These are phyloP conservation scores for Crithidia mellificae DNA, from an alignment of 208 protist species.

Conservation along the genomic window DNA sequence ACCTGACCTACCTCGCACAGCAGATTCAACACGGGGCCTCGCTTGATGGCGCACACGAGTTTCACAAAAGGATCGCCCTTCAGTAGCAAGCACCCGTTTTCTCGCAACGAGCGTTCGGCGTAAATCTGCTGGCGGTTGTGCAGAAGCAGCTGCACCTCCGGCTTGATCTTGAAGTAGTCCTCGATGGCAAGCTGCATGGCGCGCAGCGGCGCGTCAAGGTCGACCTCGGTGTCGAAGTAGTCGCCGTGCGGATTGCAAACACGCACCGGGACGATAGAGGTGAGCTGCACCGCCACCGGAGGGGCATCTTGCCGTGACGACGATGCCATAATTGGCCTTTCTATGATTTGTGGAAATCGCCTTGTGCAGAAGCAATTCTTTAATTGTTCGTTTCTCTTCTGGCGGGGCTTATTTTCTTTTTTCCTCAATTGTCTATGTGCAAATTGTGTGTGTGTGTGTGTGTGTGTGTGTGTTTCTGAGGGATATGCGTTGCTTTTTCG, in stretches of 20 bases:
- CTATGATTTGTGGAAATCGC: not conserved
- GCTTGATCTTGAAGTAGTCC: conserved; percentile 83
- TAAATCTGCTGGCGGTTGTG: conserved; percentile 79
- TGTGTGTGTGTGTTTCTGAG: no score
- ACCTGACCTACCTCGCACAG: conserved; percentile 43
- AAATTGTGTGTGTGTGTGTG: not conserved
- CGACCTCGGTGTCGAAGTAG: conserved; percentile 85
- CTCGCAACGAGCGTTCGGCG: conserved; percentile 53
- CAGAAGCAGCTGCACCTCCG: conserved; percentile 76
- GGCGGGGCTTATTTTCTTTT: no score
- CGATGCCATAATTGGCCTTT: not conserved
- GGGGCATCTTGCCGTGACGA: not conserved
- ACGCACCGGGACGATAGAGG: conserved; percentile 66
- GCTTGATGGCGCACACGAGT: conserved; percentile 65
- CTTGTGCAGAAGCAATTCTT: no score
- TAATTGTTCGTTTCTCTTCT: no score
- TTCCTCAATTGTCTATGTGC: no score
- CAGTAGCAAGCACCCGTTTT: conserved; percentile 80
- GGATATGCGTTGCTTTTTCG: no score
- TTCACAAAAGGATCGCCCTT: conserved; percentile 89
- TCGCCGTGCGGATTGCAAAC: conserved; percentile 74
- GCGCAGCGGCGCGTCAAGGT: conserved; percentile 70
- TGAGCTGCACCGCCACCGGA: conserved; percentile 67
- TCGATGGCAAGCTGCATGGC: conserved; percentile 77
- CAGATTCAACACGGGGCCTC: conserved; percentile 72